Percentiles rank a stretch among this genome's conserved stretches.
phyloP scores from a whole-genome alignment of 2,329 filamentous ascomycete genomes.

The Hyphodiscus sp. region DNA sequence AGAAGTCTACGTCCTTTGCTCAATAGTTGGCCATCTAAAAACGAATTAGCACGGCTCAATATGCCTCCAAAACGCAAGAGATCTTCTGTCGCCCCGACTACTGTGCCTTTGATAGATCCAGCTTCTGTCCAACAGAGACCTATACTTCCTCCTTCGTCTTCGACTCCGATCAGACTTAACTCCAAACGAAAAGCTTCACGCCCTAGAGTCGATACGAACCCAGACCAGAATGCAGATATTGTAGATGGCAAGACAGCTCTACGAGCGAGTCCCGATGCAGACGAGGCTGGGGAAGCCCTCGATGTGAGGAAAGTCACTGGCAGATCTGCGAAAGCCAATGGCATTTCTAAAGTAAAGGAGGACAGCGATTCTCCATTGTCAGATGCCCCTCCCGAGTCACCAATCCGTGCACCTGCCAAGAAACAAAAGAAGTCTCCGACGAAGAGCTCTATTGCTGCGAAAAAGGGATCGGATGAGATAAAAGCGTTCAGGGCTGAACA shows the following conservation, averaged over 20 bases:
- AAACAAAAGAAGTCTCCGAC: constrained; percentile 24
- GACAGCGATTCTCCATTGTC: constrained; percentile 18
- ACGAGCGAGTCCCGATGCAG: constrained; percentile 27
- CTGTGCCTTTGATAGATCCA: background rate
- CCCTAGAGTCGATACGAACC: constrained; percentile 26
- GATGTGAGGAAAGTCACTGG: constrained; percentile 13
- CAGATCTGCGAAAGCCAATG: constrained; percentile 3
- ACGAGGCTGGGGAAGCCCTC: constrained; percentile 24
- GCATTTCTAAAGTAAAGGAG: constrained; percentile 10
- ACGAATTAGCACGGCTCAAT: background rate
- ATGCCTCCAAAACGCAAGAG: constrained; percentile 29
- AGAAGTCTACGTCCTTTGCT: background rate
- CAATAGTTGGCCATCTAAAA: background rate
- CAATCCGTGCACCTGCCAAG: constrained; percentile 13
- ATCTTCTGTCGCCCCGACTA: constrained; percentile 14
- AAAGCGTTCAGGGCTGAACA: constrained; percentile 28
- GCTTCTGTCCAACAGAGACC: constrained; percentile 3
- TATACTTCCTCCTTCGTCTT: background rate
- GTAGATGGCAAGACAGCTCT: constrained; percentile 27
- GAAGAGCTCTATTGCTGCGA: constrained; percentile 27
- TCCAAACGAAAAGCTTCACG: constrained; percentile 19
- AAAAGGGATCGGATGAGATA: constrained; percentile 29
- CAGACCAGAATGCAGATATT: constrained; percentile 27
- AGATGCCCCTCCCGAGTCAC: constrained; percentile 7
- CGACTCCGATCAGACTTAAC: constrained; percentile 5